A percentile compares a stretch with the other conserved stretches of the same genome.
phyloP scores from a whole-genome alignment of 768 basidiomycete species.

The Suillus alpinus region DNA sequence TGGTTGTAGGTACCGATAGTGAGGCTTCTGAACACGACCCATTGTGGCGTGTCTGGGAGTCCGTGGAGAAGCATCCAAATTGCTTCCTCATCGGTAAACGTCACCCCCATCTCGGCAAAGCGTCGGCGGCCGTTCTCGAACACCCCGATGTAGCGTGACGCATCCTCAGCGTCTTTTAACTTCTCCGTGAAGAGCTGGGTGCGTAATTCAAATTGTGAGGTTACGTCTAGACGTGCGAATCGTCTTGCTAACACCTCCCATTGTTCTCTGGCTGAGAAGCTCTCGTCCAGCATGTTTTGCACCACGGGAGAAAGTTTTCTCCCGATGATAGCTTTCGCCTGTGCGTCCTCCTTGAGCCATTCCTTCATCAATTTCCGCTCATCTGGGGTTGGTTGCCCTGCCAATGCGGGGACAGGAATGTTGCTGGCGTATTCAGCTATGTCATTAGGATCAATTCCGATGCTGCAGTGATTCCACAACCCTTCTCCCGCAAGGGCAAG shows the following conservation, averaged over 20 bases:
- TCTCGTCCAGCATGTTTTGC: accelerated
- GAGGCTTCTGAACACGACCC: background rate
- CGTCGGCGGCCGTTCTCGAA: no score
- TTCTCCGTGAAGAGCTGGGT: no score
- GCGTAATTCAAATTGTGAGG: background rate
- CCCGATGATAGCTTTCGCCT: slow-evolving; percentile 4
- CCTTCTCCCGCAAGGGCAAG: background rate
- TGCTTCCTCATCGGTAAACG: background rate
- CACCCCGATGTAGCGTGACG: no score
- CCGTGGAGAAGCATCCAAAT: slow-evolving; percentile 1
- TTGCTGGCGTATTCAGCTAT: background rate
- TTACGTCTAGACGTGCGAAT: background rate
- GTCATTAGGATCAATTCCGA: background rate
- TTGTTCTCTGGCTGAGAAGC: background rate
- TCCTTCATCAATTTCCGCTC: no score
- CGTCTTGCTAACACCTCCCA: background rate
- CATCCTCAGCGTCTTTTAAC: no score
- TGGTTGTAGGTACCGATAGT: background rate
- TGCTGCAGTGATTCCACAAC: slow-evolving; percentile 1
- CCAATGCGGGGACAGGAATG: background rate
- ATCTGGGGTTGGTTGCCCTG: no score
- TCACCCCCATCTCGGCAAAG: background rate
- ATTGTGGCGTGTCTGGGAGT: background rate
- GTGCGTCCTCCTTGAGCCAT: background rate
- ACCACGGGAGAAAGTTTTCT: background rate